Evolutionary conservation across 2,329 filamentous ascomycete species (phyloP).

Genomic region (Karstenula rhodostoma): DNA sequence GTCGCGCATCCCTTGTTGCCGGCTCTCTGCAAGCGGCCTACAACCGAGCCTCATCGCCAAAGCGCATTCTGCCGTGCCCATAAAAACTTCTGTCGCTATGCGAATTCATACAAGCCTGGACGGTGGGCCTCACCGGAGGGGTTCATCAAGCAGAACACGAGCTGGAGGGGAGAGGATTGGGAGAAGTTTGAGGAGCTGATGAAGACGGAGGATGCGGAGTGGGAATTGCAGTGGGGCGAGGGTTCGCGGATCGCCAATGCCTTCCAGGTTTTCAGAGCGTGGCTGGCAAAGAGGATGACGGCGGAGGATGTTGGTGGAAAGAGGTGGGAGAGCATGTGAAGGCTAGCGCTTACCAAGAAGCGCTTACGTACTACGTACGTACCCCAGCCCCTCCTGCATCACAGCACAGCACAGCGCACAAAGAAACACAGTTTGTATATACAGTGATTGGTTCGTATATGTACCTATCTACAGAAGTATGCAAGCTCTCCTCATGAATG

Average conservation of each 20-base stretch:
- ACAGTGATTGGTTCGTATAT: constrained; percentile 9
- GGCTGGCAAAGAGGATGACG: not conserved
- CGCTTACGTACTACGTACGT: constrained; percentile 2
- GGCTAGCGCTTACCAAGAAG: not conserved
- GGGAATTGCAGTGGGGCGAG: not conserved
- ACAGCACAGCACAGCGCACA: constrained; percentile 1
- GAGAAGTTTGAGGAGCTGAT: not conserved
- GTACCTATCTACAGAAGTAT: constrained; percentile 12
- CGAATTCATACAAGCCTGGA: not conserved
- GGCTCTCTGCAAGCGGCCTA: not conserved
- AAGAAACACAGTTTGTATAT: not conserved
- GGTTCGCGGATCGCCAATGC: not conserved
- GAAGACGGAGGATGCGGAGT: not conserved
- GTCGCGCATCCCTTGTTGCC: not conserved
- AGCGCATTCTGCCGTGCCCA: not conserved
- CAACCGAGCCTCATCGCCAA: not conserved
- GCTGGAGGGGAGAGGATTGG: not conserved
- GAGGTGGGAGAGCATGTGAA: not conserved
- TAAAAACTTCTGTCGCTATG: not conserved
- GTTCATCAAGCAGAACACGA: constrained; percentile 1
- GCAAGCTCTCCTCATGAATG: not conserved
- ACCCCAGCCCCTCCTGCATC: not conserved
- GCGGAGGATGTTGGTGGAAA: too few species aligned
- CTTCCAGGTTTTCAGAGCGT: not conserved
- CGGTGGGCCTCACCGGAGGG: not conserved